These are phyloP conservation scores for Fusarium goolgardi DNA, from an alignment of 2,329 filamentous ascomycete genomes.

Conservation along the genomic window DNA sequence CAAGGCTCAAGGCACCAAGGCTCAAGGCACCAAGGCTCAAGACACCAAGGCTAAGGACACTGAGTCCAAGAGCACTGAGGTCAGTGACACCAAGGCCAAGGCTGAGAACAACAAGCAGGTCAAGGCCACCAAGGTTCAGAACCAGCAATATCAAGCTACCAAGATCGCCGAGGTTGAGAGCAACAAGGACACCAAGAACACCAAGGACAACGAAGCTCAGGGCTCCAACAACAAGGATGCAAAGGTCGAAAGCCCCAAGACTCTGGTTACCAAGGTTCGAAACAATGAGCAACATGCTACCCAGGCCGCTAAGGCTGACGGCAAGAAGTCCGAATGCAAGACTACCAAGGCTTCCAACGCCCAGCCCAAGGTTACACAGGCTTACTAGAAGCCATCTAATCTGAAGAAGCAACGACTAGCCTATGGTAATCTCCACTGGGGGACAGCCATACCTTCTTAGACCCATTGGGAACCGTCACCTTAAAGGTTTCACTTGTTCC, in stretches of 20 bases:
- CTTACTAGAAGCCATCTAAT: neutral
- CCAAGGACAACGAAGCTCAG: neutral
- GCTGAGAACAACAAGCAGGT: neutral
- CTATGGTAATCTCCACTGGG: neutral
- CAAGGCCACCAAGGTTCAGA: constrained; percentile 2
- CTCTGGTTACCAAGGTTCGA: constrained; percentile 9
- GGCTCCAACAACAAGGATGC: neutral
- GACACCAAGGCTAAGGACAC: neutral
- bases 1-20: neutral
- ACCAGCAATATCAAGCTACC: neutral
- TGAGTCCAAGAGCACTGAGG: neutral
- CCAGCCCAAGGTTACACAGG: neutral
- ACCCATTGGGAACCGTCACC: no score
- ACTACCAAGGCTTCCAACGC: neutral
- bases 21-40: no score
- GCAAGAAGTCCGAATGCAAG: constrained; percentile 3
- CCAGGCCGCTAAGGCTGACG: neutral
- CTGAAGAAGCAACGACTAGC: neutral
- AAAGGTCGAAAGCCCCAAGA: constrained; percentile 5
- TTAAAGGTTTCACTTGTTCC: no score
- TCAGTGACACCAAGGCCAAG: neutral
- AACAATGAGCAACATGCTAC: neutral
- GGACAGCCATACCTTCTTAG: neutral
- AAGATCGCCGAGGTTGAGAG: neutral
- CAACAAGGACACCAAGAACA: neutral